A percentile compares a stretch with the other conserved stretches of the same genome.
Conservation (phyloP, 179 eudicot species). For the Corrigiola litoralis region DNA sequence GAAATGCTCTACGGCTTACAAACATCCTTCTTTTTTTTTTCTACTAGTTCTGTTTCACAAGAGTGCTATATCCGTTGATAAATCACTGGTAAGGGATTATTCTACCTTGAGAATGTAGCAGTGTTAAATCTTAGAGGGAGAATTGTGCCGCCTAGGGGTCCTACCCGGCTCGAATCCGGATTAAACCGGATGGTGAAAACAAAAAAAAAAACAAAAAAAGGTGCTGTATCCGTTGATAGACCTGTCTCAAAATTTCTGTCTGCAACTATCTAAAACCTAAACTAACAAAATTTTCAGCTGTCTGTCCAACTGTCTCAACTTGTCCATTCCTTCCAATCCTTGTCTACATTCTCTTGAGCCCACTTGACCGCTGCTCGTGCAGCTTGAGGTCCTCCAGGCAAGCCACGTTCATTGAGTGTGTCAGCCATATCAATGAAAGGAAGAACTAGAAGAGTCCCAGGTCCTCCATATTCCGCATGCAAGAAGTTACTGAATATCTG, state of each 20-base stretch:
- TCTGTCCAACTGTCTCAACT: conserved; percentile 13
- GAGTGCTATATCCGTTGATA: no score
- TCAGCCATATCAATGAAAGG: conserved; percentile 94
- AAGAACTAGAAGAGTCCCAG: conserved; percentile 73
- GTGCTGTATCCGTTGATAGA: neutral
- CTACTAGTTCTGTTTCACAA: no score
- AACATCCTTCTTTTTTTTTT: no score
- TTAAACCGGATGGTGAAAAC: no score
- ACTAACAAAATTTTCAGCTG: neutral
- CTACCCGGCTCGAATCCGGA: no score
- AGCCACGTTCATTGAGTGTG: conserved; percentile 56
- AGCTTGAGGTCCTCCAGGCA: conserved; percentile 89
- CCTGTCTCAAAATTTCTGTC: conserved; percentile 3
- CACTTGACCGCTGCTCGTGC: conserved; percentile 85
- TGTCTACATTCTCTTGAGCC: conserved; percentile 74
- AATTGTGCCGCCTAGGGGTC: no score
- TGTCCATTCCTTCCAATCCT: conserved; percentile 82
- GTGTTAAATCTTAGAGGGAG: no score
- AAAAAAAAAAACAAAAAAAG: no score
- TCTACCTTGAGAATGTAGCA: no score
- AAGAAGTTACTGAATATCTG: conserved; percentile 68
- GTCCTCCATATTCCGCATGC: conserved; percentile 85
- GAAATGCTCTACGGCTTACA: no score
- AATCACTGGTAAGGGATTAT: no score
- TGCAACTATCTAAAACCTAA: neutral